These are phyloP conservation scores for Candida peoriensis DNA, from an alignment of 805 yeast species.

Conservation along the genomic window DNA sequence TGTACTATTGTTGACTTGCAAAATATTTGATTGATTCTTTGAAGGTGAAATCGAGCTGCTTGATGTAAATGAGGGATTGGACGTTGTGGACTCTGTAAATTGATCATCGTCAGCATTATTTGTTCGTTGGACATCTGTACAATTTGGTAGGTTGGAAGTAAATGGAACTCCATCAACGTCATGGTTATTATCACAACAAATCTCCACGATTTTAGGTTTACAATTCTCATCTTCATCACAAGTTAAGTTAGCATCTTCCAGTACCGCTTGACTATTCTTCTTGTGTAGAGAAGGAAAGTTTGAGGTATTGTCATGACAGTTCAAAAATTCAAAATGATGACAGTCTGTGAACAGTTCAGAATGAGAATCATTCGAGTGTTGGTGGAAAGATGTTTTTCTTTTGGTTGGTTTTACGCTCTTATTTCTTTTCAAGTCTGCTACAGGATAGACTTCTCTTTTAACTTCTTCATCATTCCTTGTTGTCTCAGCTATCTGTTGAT, in stretches of 20 bases:
- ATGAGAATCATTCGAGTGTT: constrained; percentile 17
- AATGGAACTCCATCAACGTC: constrained; percentile 5
- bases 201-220: constrained; percentile 34
- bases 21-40: too few relatives aligned
- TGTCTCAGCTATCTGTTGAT: too few relatives aligned
- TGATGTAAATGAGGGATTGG: background rate
- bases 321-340: constrained; percentile 37
- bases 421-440: too few relatives aligned
- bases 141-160: constrained; percentile 10
- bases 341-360: constrained; percentile 27
- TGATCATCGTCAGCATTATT: background rate
- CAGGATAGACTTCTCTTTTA: too few relatives aligned
- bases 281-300: too few relatives aligned
- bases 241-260: constrained; percentile 13
- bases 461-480: background rate
- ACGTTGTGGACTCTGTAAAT: background rate
- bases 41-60: too few relatives aligned
- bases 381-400: constrained; percentile 11
- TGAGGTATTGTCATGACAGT: constrained; percentile 34
- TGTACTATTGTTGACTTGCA: background rate
- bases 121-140: constrained; percentile 3
- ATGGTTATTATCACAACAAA: constrained; percentile 36
- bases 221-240: constrained; percentile 27
- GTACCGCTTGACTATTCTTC: constrained; percentile 7
- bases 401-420: too few relatives aligned